Evolutionary conservation across 371 early-diverging fungal species (phyloP).

Genomic region (Blastocladiella emersonii): DNA sequence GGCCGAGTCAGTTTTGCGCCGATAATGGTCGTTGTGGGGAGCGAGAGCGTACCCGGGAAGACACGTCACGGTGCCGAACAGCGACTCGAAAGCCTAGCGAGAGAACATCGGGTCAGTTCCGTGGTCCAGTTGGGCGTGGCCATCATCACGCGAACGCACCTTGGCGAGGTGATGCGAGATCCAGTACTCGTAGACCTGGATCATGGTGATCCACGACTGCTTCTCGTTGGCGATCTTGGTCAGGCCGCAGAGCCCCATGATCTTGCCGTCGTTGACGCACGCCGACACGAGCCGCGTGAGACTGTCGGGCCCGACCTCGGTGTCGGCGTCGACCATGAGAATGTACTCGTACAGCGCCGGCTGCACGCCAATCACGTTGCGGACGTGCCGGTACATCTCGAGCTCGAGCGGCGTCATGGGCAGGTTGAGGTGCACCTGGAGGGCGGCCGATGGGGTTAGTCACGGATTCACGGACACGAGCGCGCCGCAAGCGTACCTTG

Average conservation of each 20-base stretch:
- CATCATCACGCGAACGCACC: slow-evolving; percentile 23
- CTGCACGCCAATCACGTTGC: slow-evolving; percentile 53
- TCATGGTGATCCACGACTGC: slow-evolving; percentile 87
- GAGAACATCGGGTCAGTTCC: not conserved
- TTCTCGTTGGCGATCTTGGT: slow-evolving; percentile 79
- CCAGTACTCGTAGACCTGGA: slow-evolving; percentile 92
- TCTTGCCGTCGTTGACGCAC: slow-evolving; percentile 76
- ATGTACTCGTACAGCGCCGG: slow-evolving; percentile 80
- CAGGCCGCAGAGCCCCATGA: slow-evolving; percentile 89
- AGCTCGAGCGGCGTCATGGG: slow-evolving; percentile 83
- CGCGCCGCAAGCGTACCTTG: slow-evolving; percentile 43
- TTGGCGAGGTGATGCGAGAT: slow-evolving; percentile 26
- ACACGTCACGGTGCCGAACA: slow-evolving; percentile 80
- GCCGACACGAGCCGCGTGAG: slow-evolving; percentile 71
- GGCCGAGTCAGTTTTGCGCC: no score
- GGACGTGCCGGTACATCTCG: slow-evolving; percentile 80
- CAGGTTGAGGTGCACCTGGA: slow-evolving; percentile 27
- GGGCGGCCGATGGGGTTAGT: not conserved
- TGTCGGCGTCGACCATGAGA: slow-evolving; percentile 94
- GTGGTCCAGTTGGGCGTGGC: slow-evolving; percentile 66
- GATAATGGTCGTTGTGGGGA: no score
- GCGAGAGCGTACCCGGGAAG: no score
- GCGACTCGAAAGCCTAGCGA: slow-evolving; percentile 53
- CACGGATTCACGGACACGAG: slow-evolving; percentile 58
- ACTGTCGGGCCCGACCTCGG: slow-evolving; percentile 71